Evolutionary conservation across 2,329 filamentous ascomycete genomes (phyloP).

Genomic region (Ophiosphaerella narmari): DNA sequence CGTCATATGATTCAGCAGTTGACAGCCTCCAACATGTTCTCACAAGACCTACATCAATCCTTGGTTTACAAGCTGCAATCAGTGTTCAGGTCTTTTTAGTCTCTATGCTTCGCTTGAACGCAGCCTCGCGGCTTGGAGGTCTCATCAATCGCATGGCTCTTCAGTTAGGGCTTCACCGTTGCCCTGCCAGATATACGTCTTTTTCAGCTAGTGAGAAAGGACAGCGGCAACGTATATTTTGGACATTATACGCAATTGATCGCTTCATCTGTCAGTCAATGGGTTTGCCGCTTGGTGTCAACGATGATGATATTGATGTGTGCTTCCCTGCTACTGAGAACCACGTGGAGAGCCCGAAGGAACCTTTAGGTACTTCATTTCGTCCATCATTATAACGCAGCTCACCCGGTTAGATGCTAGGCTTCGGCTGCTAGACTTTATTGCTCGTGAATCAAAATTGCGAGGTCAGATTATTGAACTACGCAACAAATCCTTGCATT

Average conservation of each 20-base stretch:
- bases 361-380: conserved; percentile 12
- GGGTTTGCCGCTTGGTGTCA: conserved; percentile 59
- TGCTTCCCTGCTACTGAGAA: conserved; percentile 58
- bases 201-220: conserved; percentile 55
- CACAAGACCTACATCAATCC: conserved; percentile 54
- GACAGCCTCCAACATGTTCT: conserved; percentile 55
- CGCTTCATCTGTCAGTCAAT: conserved; percentile 62
- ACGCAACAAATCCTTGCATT: conserved; percentile 57
- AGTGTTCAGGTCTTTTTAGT: conserved; percentile 60
- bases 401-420: conserved; percentile 5
- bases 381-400: not conserved
- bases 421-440: conserved; percentile 28
- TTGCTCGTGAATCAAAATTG: conserved; percentile 56
- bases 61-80: conserved; percentile 54
- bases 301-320: conserved; percentile 63
- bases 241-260: conserved; percentile 62
- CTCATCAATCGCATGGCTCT: conserved; percentile 61
- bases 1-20: conserved; percentile 56
- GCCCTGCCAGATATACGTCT: conserved; percentile 57
- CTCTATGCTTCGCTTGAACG: conserved; percentile 61
- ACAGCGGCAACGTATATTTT: conserved; percentile 60
- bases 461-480: conserved; percentile 58
- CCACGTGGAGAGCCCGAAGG: conserved; percentile 37
- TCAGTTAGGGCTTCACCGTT: conserved; percentile 63
- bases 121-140: conserved; percentile 61